Base-by-base conservation (phyloP, 805 yeast genomes). In the Spathaspora sp. region DNA sequence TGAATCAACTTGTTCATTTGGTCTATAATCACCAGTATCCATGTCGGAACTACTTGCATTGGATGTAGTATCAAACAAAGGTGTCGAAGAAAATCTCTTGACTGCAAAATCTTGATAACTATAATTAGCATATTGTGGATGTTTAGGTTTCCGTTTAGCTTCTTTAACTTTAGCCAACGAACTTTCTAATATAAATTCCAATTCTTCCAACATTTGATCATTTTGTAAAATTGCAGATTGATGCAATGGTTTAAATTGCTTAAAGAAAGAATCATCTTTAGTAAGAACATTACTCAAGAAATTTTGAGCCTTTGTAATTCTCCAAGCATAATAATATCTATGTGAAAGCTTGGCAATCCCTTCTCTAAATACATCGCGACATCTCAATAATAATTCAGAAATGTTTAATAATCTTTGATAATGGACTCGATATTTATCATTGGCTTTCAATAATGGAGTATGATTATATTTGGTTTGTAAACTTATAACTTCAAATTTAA, bases 251-350 rank as follows among this genome's bases (percentile, higher is more conserved):
- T 49, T 54, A 44, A 53, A 53, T 23, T n/a, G 49, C 42, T 43
- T 46, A 35, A 42, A 47, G 46, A 68, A 23, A 23, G 3, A 59
- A 8, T 63, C 67, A 16, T 66, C 56, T 18, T 68, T 63, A 0
- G 55, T 63, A 9, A 80, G 51, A 4, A 76, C 49, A 19, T 64
- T 67, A 14, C 74, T 55, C 19, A 82, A 57, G 44, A 70, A 75
- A 8, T 63, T 64, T 47, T 79, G 80, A 0, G 87, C 85, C 57
- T 84, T 85, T 42, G 81, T 73, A 61, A 86, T 76, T 65, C 87
- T 77, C 83, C 85, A 83, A 1, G 90, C 87, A 60, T 84, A 84
- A 52, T 81, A 82, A 60, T 84, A 86, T 54, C 82, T 74, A 28
- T 69, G 73, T 14, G 87, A 80, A 39, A 86, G 65, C 42, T 72